Evolutionary conservation across 441 rosid species (phyloP).

Genomic region (Breynia disticha): DNA sequence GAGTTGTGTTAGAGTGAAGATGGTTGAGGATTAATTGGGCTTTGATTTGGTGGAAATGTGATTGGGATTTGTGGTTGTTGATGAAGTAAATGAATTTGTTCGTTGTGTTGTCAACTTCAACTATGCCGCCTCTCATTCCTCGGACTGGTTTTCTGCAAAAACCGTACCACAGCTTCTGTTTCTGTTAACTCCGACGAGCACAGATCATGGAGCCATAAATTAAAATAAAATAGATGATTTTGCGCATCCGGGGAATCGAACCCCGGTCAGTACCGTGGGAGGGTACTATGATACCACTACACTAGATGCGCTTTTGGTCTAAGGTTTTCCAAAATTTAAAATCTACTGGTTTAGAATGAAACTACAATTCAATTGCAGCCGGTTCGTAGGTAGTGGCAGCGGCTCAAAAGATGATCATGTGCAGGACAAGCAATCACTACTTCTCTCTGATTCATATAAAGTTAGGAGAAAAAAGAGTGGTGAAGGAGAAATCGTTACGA

Average conservation of each 20-base stretch:
- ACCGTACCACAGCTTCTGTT: no score
- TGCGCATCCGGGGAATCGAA: constrained; percentile 98
- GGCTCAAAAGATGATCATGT: no score
- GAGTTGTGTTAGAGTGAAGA: constrained; percentile 24
- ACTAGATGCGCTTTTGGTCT: constrained; percentile 52
- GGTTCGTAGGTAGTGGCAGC: neutral
- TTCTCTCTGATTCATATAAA: no score
- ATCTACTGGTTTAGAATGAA: neutral
- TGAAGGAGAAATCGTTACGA: neutral
- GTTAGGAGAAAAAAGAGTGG: neutral
- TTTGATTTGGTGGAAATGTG: constrained; percentile 37
- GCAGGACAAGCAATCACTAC: no score
- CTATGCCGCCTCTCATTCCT: no score
- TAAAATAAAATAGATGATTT: neutral
- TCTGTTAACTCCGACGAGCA: no score
- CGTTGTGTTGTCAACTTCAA: neutral
- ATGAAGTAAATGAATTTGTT: constrained; percentile 27
- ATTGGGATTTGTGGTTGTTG: constrained; percentile 13
- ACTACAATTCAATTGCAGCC: neutral
- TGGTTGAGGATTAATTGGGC: constrained; percentile 32
- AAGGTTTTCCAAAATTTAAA: neutral
- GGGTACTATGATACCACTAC: constrained; percentile 99
- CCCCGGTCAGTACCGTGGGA: constrained; percentile 99
- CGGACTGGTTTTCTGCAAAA: no score
- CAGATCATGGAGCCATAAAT: no score